Evolutionary conservation across 345 rosid species (phyloP).

Genomic region (Eucalyptus tenuipes): DNA sequence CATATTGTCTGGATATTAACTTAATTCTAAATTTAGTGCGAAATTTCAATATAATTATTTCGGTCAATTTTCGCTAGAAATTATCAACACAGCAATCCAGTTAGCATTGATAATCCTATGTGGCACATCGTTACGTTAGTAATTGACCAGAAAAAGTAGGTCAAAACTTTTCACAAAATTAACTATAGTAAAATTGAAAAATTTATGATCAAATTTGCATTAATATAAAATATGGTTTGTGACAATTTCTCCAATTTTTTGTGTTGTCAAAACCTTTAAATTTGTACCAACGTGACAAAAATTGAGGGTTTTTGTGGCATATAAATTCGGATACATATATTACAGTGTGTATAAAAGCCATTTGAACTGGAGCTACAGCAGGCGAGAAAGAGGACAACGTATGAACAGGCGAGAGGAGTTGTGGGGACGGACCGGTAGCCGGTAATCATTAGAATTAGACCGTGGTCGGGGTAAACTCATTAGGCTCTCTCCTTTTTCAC

Average conservation of each 20-base stretch:
- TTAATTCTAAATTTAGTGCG: fast-evolving
- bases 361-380: neutral
- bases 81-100: fast-evolving
- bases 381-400: neutral
- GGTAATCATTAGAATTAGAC: neutral
- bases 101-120: neutral
- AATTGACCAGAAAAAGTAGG: no score
- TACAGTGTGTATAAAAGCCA: neutral
- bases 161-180: fast-evolving
- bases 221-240: neutral
- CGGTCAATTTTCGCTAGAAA: fast-evolving
- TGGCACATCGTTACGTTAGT: fast-evolving
- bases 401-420: neutral
- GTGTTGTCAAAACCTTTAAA: neutral
- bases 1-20: neutral
- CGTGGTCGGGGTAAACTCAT: neutral
- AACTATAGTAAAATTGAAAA: neutral
- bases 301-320: no score
- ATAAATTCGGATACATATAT: no score
- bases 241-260: neutral
- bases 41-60: fast-evolving
- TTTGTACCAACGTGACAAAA: no score
- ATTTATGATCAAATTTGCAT: fast-evolving
- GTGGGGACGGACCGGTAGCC: neutral
- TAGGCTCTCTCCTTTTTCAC: neutral